Evolutionary conservation across 1,139 yeast genomes (phyloP), one percentile per base, ranked within the genome.

Genomic region (Debaryomycetaceae sp.): DNA sequence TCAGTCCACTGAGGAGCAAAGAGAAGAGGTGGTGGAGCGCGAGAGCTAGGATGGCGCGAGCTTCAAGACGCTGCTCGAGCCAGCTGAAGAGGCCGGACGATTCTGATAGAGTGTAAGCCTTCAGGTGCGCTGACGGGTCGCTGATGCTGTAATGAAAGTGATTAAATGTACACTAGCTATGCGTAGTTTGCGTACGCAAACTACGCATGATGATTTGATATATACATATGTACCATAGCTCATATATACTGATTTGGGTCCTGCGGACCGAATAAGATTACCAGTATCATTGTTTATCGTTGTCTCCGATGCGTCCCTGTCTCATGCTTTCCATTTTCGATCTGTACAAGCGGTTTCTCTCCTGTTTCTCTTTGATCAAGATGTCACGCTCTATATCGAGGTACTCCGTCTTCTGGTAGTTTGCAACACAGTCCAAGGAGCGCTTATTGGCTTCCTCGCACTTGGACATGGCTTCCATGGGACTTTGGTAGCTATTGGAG

Each of bases 351-450:
- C 54, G 59, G 50, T 60, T 58, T 58, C 56, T 66, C 49, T 69
- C 75, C 31, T 75, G 66, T 65, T 84, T 84, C 51, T 78, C 80
- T 46, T 74, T 62, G 41, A 87, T 79, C 55, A 81, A 69, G 48
- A 76, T 65, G 55, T 86, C 91, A 51, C 95, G 74, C 60, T 87
- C 88, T 41, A 72, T 74, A 60, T 87, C 95, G 54, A 87, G 76
- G 54, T 78, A 87, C 54, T 83, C 79, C 47, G 80, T 74, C 41
- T 80, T 81, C 66, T 84, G 89, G 52, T 80, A 84, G 41, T 72
- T 67, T n/a, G 78, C 72, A 24, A 90, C 84, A 65, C 97, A 90
- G 5, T 52, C 69, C 49, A 62, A 46, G 39, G 69, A 63, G 11
- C 52, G 57, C 42, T 63, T 57, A 53, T 70, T 72, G 37, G 60